Conservation (phyloP, 176 grass and related monocot species). For the Rhynchospora pubera region DNA sequence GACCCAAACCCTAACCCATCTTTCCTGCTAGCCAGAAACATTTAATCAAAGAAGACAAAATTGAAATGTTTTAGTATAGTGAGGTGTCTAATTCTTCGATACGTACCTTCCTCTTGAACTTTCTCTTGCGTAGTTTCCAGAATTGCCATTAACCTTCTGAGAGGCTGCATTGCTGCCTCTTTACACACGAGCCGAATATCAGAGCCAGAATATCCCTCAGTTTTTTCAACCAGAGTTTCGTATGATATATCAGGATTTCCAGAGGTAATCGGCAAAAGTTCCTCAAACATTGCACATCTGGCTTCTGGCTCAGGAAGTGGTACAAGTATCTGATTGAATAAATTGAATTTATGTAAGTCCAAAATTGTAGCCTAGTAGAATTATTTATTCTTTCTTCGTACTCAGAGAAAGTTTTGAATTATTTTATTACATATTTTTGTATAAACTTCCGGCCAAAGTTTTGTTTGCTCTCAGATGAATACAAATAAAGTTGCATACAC, state of each 20-base stretch:
- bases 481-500: neutral
- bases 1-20: neutral
- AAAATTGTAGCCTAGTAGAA: neutral
- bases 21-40: neutral
- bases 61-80: neutral
- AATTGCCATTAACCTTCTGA: conserved; percentile 66
- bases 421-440: neutral
- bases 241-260: conserved; percentile 53
- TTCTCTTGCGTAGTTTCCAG: conserved; percentile 50
- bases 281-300: conserved; percentile 77
- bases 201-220: conserved; percentile 89
- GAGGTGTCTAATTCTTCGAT: neutral
- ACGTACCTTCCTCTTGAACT: conserved; percentile 55
- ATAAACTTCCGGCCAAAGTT: neutral
- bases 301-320: conserved; percentile 92
- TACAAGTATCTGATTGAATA: conserved; percentile 64
- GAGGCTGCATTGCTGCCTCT: conserved; percentile 93
- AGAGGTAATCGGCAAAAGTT: conserved; percentile 44
- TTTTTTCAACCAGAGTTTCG: conserved; percentile 58
- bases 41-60: neutral
- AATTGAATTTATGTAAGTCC: neutral
- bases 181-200: conserved; percentile 89
- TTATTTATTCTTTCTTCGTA: too few relatives aligned
- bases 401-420: too few relatives aligned
- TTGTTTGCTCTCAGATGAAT: neutral